Base-by-base conservation (phyloP, 129 eudicot genomes). In the Artemisia argyi region DNA sequence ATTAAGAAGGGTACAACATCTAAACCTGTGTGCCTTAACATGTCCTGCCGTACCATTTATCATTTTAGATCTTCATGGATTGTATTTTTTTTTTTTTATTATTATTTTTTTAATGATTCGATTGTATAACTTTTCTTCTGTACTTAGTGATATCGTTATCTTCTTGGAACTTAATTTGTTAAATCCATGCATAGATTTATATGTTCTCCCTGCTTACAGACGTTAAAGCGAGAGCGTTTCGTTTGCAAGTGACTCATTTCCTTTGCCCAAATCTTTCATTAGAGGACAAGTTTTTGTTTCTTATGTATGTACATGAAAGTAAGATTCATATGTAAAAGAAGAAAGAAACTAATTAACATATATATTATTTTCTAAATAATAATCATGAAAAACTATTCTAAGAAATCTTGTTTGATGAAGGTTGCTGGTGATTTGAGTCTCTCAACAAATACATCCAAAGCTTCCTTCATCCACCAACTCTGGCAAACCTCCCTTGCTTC, bases 391-490 rank as follows among this genome's bases (percentile, higher is more conserved):
- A 28, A 42, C 42, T 66, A 66, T 46, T 67, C 18, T 60, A 63
- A 64, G 44, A 78, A 71, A 54, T 78, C 78, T 61, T 79, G 28
- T 79, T 79, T 59, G 53, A 28, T 55, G 52, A 61, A 72, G 71
- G 71, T 73, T 1, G 57, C 2, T 61, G 60, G 57, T 9, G 85
- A 65, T 16, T 46, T 68, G 17, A 91, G 80, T 63, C 97, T 83
- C 53, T 87, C 82, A 66, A 87, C 85, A 55, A 87, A 78, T 19
- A 71, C 86, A 65, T 87, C 97, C 73, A 91, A 80, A 53, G 97
- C 97, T 79, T 91, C 91, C 79, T 85, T 91, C 97, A 91, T 91
- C 97, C 97, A 91, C 84, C 73, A 79, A 59, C 88, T 86, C 79
- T 79, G 77, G 78, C 97, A 91, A 61, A 82, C 91, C 16, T 91